phyloP scores from a whole-genome alignment of 352 stramenopile genomes.

The Blastocystis sp. region DNA sequence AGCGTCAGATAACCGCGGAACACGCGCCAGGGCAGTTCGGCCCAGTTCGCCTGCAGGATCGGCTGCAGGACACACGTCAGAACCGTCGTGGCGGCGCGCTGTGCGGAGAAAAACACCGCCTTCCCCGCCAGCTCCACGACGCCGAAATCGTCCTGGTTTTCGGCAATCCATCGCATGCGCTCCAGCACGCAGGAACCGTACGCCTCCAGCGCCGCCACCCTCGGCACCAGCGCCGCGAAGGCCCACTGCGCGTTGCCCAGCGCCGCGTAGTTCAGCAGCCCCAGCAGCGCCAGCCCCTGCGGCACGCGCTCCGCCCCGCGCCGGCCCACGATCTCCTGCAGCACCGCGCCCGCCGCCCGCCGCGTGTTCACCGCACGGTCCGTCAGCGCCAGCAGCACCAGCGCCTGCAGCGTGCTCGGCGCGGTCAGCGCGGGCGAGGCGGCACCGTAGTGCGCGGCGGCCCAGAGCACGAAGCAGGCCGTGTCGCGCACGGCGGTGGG shows the following conservation, averaged over 20 bases:
- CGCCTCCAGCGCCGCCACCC: background rate
- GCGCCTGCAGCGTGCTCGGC: background rate
- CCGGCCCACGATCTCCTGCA: conserved; percentile 29
- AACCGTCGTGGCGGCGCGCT: background rate
- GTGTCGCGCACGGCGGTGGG: background rate
- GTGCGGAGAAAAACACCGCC: background rate
- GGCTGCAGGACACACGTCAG: background rate
- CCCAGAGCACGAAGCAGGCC: conserved; percentile 31
- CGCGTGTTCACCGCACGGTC: background rate
- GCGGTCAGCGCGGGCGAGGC: background rate
- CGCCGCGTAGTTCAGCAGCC: background rate
- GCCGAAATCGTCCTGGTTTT: background rate
- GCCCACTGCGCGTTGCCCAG: background rate
- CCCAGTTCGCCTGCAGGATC: background rate
- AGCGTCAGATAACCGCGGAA: background rate
- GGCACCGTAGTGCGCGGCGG: background rate
- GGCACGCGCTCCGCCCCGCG: background rate
- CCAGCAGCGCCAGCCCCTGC: background rate
- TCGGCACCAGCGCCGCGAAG: background rate
- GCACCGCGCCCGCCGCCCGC: background rate
- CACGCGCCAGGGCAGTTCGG: background rate
- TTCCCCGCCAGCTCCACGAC: background rate
- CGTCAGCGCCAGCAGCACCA: background rate
- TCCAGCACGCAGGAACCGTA: background rate
- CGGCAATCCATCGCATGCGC: background rate